A percentile compares a stretch with the other conserved stretches of the same genome.
These are phyloP conservation scores for Beta macrorhiza DNA, from an alignment of 179 eudicot species.

Conservation along the genomic window DNA sequence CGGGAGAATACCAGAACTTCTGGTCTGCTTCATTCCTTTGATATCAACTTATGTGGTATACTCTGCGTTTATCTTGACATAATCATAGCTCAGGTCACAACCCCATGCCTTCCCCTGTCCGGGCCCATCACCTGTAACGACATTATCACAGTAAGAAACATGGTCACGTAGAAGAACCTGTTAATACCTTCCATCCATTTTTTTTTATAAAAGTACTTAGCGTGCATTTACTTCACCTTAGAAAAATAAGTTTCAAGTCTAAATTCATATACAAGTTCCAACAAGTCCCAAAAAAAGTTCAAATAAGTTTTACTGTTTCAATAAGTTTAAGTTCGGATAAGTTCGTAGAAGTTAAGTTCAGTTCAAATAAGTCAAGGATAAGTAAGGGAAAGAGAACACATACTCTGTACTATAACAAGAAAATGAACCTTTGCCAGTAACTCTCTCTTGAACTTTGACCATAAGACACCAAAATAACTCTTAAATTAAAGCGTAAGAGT, in stretches of 20 bases:
- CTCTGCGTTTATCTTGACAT: conserved; percentile 87
- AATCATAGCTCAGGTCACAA: conserved; percentile 91
- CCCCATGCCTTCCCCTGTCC: conserved; percentile 94
- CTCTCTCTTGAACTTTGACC: background rate
- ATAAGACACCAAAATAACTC: background rate
- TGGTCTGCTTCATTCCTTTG: background rate
- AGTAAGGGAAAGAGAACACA: too few relatives aligned
- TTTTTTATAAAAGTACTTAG: too few relatives aligned
- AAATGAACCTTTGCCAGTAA: background rate
- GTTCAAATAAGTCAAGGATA: too few relatives aligned
- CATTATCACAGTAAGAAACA: background rate
- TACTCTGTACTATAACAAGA: background rate
- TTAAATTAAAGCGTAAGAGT: background rate
- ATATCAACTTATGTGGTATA: conserved; percentile 55
- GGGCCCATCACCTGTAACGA: conserved; percentile 65
- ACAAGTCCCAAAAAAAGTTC: too few relatives aligned
- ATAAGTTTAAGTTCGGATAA: too few relatives aligned
- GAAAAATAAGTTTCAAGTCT: too few relatives aligned
- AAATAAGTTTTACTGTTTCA: too few relatives aligned
- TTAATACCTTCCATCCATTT: too few relatives aligned
- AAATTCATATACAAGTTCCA: too few relatives aligned
- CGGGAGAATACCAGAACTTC: too few relatives aligned
- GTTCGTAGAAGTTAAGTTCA: too few relatives aligned
- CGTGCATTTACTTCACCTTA: too few relatives aligned
- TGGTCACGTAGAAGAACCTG: background rate